Conservation (phyloP, 2,329 filamentous ascomycete genomes). For the Sclerotinia trifoliorum region DNA sequence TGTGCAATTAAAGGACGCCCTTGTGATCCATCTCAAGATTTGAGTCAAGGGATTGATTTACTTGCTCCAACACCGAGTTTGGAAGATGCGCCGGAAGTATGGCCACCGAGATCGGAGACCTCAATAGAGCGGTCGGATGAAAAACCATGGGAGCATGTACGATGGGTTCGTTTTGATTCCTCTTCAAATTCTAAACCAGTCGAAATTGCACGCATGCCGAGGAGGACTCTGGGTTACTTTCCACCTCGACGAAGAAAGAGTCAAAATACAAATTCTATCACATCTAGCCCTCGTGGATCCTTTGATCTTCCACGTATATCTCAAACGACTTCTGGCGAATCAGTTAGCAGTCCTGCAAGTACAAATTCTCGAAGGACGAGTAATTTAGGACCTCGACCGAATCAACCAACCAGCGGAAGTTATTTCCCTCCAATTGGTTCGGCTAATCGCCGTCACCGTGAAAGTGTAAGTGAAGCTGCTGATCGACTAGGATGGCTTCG, state of each 20-base stretch:
- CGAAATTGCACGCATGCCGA: constrained; percentile 81
- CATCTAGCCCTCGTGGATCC: constrained; percentile 57
- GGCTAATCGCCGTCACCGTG: constrained; percentile 34
- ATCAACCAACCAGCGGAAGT: constrained; percentile 29
- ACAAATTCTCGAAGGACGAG: constrained; percentile 33
- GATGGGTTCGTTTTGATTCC: constrained; percentile 81
- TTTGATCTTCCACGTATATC: constrained; percentile 32
- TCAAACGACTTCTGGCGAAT: constrained; percentile 30
- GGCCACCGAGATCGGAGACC: constrained; percentile 33
- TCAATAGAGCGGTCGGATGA: constrained; percentile 41
- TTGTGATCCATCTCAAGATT: constrained; percentile 50
- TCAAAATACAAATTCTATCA: constrained; percentile 59
- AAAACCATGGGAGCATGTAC: constrained; percentile 81
- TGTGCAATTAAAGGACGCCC: constrained; percentile 78
- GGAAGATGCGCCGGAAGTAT: constrained; percentile 37
- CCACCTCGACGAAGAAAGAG: constrained; percentile 79
- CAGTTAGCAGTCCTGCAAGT: constrained; percentile 29
- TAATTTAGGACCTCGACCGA: constrained; percentile 31
- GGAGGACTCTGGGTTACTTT: constrained; percentile 83
- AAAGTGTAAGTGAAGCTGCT: constrained; percentile 41
- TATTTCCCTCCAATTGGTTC: constrained; percentile 38
- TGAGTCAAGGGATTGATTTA: constrained; percentile 48
- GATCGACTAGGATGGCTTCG: constrained; percentile 63
- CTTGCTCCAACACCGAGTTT: constrained; percentile 50
- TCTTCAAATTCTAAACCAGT: constrained; percentile 62